Conservation (phyloP, 257 asterid genomes). For the Solanum medicagineum region DNA sequence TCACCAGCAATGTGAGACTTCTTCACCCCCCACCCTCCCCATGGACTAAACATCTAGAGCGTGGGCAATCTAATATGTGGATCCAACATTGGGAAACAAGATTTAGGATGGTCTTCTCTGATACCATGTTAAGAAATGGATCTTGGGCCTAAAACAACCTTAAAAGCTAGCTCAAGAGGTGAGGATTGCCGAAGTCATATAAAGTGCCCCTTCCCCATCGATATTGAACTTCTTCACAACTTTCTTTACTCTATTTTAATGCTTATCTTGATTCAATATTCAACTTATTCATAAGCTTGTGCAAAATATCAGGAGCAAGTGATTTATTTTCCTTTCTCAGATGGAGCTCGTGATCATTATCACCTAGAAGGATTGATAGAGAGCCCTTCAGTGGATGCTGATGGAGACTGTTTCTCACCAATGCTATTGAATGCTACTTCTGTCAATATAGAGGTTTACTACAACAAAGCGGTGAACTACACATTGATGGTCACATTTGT, state of each 20-base stretch:
- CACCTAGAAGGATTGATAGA: conserved; percentile 88
- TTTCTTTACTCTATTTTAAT: too few species aligned
- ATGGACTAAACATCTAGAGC: too few species aligned
- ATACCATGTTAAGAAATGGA: too few species aligned
- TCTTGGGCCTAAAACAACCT: too few species aligned
- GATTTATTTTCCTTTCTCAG: conserved; percentile 26
- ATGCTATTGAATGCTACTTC: conserved; percentile 86
- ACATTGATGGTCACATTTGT: conserved; percentile 99
- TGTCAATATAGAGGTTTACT: conserved; percentile 76
- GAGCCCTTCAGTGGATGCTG: conserved; percentile 96
- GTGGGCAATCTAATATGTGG: too few species aligned
- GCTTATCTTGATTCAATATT: neutral
- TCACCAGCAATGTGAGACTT: neutral
- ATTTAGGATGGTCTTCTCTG: too few species aligned
- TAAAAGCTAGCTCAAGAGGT: too few species aligned
- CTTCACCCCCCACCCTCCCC: neutral
- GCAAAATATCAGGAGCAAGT: neutral
- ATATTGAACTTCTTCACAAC: too few species aligned
- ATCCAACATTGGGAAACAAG: too few species aligned
- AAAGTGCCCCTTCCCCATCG: too few species aligned
- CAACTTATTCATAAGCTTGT: neutral
- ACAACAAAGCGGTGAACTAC: conserved; percentile 92
- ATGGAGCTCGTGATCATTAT: conserved; percentile 71
- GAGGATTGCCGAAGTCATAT: too few species aligned
- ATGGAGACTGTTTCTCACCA: conserved; percentile 93